Percentiles rank a stretch among this genome's conserved stretches.
Evolutionary conservation across 352 stramenopile species (phyloP).

Genomic region (Pythium utonaiense): DNA sequence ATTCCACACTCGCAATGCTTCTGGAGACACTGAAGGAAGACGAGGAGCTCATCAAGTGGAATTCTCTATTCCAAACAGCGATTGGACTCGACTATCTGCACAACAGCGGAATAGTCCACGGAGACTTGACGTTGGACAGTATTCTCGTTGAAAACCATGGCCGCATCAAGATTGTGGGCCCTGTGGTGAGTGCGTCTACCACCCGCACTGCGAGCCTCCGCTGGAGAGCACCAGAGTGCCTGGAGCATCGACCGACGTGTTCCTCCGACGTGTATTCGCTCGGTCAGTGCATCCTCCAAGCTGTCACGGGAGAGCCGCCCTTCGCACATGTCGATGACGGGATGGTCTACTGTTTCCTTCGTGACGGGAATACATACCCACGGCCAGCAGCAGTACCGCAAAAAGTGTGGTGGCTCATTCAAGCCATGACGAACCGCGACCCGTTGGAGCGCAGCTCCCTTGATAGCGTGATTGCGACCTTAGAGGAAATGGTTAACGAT

Average conservation of each 20-base stretch:
- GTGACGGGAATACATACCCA: slow-evolving; percentile 14
- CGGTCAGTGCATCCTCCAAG: slow-evolving; percentile 32
- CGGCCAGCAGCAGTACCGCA: slow-evolving; percentile 13
- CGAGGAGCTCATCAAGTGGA: slow-evolving; percentile 4
- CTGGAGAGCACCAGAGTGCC: slow-evolving; percentile 31
- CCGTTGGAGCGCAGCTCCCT: neutral
- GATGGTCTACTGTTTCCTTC: slow-evolving; percentile 11
- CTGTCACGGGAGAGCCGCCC: slow-evolving; percentile 20
- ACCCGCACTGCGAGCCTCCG: slow-evolving; percentile 3
- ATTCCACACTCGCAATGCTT: slow-evolving; percentile 15
- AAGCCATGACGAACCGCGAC: slow-evolving; percentile 17
- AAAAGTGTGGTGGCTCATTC: slow-evolving; percentile 19
- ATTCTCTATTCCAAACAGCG: slow-evolving; percentile 24
- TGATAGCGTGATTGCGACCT: neutral
- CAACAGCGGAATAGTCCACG: slow-evolving; percentile 48
- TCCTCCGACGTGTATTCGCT: slow-evolving; percentile 35
- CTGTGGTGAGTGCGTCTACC: slow-evolving; percentile 15
- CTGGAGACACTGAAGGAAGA: neutral
- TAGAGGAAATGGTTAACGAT: neutral
- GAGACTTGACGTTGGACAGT: slow-evolving; percentile 71
- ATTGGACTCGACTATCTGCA: slow-evolving; percentile 56
- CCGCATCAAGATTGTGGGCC: slow-evolving; percentile 22
- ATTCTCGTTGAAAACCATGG: slow-evolving; percentile 23
- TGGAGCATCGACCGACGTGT: slow-evolving; percentile 15
- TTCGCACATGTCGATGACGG: slow-evolving; percentile 17